A percentile compares a stretch with the other conserved stretches of the same genome.
Evolutionary conservation across 2,329 filamentous ascomycete species (phyloP).

Genomic region (Aureobasidium sp.): DNA sequence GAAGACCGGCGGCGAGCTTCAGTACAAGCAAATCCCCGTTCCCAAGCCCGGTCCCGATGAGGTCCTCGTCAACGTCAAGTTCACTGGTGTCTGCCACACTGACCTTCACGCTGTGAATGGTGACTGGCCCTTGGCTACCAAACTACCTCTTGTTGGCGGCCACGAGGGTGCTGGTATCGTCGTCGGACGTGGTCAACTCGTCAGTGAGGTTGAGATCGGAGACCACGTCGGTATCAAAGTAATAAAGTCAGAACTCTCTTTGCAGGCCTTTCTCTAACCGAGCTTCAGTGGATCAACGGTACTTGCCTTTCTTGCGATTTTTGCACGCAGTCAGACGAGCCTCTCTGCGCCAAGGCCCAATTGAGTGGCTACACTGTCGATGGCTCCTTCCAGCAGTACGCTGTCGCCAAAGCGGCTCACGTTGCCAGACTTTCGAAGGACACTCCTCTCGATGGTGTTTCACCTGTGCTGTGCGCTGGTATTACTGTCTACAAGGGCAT

Average conservation of each 20-base stretch:
- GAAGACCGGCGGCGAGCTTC: conserved; percentile 61
- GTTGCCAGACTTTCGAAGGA: conserved; percentile 75
- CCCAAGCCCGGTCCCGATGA: conserved; percentile 77
- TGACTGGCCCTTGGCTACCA: conserved; percentile 80
- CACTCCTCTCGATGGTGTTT: conserved; percentile 65
- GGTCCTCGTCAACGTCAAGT: conserved; percentile 87
- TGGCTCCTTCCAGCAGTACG: conserved; percentile 89
- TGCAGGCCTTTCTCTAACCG: not conserved
- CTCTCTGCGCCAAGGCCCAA: conserved; percentile 66
- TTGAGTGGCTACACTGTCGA: conserved; percentile 91
- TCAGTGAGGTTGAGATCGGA: conserved; percentile 70
- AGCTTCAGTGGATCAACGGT: conserved; percentile 69
- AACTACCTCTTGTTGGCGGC: conserved; percentile 79
- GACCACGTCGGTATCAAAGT: conserved; percentile 74
- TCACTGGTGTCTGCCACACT: conserved; percentile 85
- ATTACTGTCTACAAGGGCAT: conserved; percentile 88
- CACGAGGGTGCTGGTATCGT: conserved; percentile 74
- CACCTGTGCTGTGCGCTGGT: conserved; percentile 76
- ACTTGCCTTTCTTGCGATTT: conserved; percentile 77
- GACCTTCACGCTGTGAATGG: conserved; percentile 76
- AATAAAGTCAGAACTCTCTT: not conserved
- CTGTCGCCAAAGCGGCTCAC: conserved; percentile 77
- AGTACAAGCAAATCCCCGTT: conserved; percentile 78
- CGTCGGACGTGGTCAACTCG: conserved; percentile 70
- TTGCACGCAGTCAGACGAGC: conserved; percentile 75